These are phyloP conservation scores for Lojkania enalia DNA, from an alignment of 2,329 filamentous ascomycete species.

Conservation along the genomic window DNA sequence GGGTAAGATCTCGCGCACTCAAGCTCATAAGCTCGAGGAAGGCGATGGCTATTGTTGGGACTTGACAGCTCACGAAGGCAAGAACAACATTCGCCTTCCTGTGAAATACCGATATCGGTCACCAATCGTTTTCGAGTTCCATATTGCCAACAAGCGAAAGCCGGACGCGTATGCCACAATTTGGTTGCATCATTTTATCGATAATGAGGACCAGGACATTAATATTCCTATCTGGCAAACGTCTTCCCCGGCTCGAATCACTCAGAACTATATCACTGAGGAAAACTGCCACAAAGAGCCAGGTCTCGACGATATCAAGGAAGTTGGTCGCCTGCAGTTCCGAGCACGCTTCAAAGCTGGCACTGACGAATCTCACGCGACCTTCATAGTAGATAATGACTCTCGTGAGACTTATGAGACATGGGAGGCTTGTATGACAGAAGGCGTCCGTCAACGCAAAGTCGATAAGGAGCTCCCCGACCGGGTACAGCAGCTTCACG, in stretches of 20 bases:
- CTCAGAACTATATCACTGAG: constrained; percentile 90
- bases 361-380: constrained; percentile 81
- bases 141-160: constrained; percentile 67
- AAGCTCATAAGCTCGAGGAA: constrained; percentile 63
- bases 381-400: constrained; percentile 84
- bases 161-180: constrained; percentile 76
- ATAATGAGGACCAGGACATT: constrained; percentile 75
- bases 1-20: constrained; percentile 66
- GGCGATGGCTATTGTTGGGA: constrained; percentile 65
- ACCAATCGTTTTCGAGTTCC: constrained; percentile 86
- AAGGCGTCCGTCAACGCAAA: constrained; percentile 75
- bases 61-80: constrained; percentile 54
- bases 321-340: constrained; percentile 82
- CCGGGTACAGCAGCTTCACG: constrained; percentile 74
- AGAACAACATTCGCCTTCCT: constrained; percentile 70
- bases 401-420: constrained; percentile 90
- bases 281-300: constrained; percentile 70
- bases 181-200: constrained; percentile 84
- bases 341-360: constrained; percentile 83
- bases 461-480: constrained; percentile 76
- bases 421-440: constrained; percentile 88
- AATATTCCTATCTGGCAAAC: constrained; percentile 92
- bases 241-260: constrained; percentile 71
- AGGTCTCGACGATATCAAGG: constrained; percentile 73
- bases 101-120: constrained; percentile 90